Percentiles rank a stretch among this genome's conserved stretches.
Conservation (phyloP, 805 yeast species). For the Saturnispora sekii region DNA sequence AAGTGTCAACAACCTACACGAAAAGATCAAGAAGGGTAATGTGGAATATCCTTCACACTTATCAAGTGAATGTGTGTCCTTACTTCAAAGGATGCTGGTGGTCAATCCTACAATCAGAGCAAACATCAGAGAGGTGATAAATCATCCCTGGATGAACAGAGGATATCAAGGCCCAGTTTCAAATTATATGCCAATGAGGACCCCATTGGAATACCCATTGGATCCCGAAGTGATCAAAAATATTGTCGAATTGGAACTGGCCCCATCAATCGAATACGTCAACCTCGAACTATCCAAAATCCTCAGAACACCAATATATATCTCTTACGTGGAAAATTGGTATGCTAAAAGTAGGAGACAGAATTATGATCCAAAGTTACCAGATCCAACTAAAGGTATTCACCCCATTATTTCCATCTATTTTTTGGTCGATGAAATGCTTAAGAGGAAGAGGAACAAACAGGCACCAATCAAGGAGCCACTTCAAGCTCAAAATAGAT, state of each 20-base stretch:
- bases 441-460: constrained; percentile 56
- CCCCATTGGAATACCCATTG: constrained; percentile 63
- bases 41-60: constrained; percentile 85
- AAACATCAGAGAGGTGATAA: constrained; percentile 61
- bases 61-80: constrained; percentile 68
- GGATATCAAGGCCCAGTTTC: constrained; percentile 72
- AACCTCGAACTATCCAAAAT: constrained; percentile 46
- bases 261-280: constrained; percentile 46
- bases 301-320: constrained; percentile 58
- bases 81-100: constrained; percentile 81
- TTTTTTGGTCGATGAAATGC: constrained; percentile 77
- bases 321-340: constrained; percentile 55
- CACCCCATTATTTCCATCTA: constrained; percentile 87
- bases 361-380: constrained; percentile 24
- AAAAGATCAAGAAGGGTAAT: constrained; percentile 83
- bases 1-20: constrained; percentile 83
- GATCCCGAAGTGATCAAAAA: constrained; percentile 59
- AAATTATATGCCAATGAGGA: constrained; percentile 65
- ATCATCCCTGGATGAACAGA: constrained; percentile 91
- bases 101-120: constrained; percentile 84
- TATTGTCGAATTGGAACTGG: constrained; percentile 73
- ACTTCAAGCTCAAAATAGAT: neutral
- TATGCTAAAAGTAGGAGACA: constrained; percentile 28
- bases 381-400: constrained; percentile 78
- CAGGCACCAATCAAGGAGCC: constrained; percentile 29